Evolutionary conservation across 1,284 basidiomycete species (phyloP).

Genomic region (Gymnopus androsaceus): DNA sequence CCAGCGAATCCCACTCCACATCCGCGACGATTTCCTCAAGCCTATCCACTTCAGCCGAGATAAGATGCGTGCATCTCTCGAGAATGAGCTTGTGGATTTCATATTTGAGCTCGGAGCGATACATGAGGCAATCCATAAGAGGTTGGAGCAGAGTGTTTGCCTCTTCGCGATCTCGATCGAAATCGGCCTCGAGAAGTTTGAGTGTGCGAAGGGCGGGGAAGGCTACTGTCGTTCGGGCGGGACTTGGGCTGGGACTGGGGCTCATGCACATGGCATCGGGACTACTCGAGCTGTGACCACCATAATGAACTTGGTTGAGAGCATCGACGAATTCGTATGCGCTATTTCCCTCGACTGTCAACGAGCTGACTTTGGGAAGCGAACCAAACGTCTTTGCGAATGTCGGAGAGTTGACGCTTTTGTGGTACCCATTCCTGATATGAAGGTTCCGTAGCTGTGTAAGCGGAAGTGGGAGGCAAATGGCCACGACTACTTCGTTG

Average conservation of each 20-base stretch:
- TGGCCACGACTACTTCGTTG: slow-evolving; percentile 1
- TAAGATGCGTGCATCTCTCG: slow-evolving; percentile 1
- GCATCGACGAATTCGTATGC: slow-evolving; percentile 11
- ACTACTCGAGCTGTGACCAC: too few relatives aligned
- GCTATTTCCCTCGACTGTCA: slow-evolving; percentile 7
- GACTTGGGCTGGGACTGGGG: neutral
- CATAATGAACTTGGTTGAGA: neutral
- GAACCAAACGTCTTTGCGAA: slow-evolving; percentile 10
- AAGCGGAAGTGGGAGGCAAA: slow-evolving; percentile 11
- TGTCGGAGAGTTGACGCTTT: slow-evolving; percentile 3
- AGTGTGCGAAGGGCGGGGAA: slow-evolving; percentile 15
- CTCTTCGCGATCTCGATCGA: slow-evolving; percentile 2
- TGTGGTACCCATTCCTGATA: slow-evolving; percentile 2
- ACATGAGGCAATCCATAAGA: slow-evolving; percentile 13
- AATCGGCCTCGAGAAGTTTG: slow-evolving; percentile 11
- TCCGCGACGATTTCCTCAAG: slow-evolving; percentile 10
- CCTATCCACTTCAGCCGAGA: neutral
- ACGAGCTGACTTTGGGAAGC: slow-evolving; percentile 9
- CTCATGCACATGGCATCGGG: too few relatives aligned
- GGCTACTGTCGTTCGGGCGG: neutral
- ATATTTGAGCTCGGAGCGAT: slow-evolving; percentile 5
- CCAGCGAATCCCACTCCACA: slow-evolving; percentile 10
- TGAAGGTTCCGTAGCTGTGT: slow-evolving; percentile 6
- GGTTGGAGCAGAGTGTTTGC: neutral
- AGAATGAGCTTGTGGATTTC: slow-evolving; percentile 8